Evolutionary conservation across 202 grass and related monocot genomes (phyloP).

Genomic region (Eragrostis tef): DNA sequence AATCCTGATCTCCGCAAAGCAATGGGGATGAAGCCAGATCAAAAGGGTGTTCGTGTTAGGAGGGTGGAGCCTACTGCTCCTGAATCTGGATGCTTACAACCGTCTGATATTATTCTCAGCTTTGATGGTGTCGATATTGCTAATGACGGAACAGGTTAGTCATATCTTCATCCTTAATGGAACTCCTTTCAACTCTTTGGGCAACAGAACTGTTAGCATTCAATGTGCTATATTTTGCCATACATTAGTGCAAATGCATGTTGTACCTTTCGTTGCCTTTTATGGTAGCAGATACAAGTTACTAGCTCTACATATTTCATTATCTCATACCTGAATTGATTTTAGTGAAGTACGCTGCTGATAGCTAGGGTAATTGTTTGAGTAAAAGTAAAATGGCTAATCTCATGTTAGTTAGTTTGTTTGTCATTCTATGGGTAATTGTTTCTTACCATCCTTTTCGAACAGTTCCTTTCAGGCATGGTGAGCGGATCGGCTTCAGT

Average conservation of each 20-base stretch:
- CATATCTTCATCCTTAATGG: constrained; percentile 9
- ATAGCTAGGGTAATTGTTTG: background rate
- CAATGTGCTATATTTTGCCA: constrained; percentile 9
- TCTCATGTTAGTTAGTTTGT: constrained; percentile 16
- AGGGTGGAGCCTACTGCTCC: constrained; percentile 92
- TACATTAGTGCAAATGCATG: background rate
- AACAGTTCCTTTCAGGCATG: constrained; percentile 96
- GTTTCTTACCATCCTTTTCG: constrained; percentile 36
- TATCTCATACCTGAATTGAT: background rate
- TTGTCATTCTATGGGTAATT: background rate
- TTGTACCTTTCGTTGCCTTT: background rate
- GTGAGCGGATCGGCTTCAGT: constrained; percentile 94
- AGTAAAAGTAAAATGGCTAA: background rate
- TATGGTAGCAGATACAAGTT: background rate
- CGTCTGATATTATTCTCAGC: constrained; percentile 95
- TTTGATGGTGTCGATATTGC: constrained; percentile 96
- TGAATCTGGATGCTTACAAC: constrained; percentile 70
- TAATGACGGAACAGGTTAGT: constrained; percentile 89
- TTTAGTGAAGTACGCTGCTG: background rate
- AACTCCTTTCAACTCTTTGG: background rate
- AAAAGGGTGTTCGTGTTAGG: constrained; percentile 94
- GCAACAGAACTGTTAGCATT: constrained; percentile 3
- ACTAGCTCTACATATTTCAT: constrained; percentile 11
- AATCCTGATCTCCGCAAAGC: constrained; percentile 96
- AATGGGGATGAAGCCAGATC: constrained; percentile 90